Percentiles rank a stretch among this genome's conserved stretches.
Evolutionary conservation across 1,284 basidiomycete species (phyloP).

Genomic region (Pascua sp.): DNA sequence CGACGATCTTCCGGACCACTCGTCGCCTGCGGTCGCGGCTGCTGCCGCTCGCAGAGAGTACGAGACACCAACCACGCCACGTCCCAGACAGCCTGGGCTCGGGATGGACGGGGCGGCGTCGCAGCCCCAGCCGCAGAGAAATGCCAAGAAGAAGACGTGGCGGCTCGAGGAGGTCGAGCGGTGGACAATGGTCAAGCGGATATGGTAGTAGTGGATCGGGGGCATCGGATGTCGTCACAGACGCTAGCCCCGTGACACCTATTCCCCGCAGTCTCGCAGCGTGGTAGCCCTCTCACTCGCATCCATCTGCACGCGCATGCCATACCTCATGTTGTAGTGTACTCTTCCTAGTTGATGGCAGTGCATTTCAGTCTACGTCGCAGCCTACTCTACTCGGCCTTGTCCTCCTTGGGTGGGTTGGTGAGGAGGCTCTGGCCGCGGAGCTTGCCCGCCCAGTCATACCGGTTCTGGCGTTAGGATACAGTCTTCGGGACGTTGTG

Average conservation of each 20-base stretch:
- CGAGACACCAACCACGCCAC: background rate
- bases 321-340: slow-evolving; percentile 12
- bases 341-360: slow-evolving; percentile 11
- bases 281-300: background rate
- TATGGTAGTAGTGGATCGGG: slow-evolving; percentile 59
- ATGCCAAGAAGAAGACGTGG: slow-evolving; percentile 58
- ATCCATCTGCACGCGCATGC: background rate
- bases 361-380: slow-evolving; percentile 8
- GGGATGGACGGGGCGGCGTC: slow-evolving; percentile 11
- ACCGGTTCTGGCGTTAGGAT: slow-evolving; percentile 17
- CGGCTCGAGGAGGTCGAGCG: slow-evolving; percentile 79
- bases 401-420: slow-evolving; percentile 17
- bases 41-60: background rate
- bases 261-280: too few relatives aligned
- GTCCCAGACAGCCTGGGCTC: slow-evolving; percentile 57
- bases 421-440: slow-evolving; percentile 32
- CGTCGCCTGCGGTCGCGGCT: slow-evolving; percentile 6
- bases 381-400: slow-evolving; percentile 11
- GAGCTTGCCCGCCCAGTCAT: slow-evolving; percentile 45
- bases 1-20: slow-evolving; percentile 64
- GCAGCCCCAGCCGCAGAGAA: slow-evolving; percentile 26
- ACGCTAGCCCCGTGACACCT: background rate
- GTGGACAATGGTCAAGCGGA: slow-evolving; percentile 90
- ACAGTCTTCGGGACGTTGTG: background rate
- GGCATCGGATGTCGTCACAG: background rate